A percentile compares a stretch with the other conserved stretches of the same genome.
Evolutionary conservation across 176 grass and related monocot genomes (phyloP).

Genomic region (Otatea glauca): DNA sequence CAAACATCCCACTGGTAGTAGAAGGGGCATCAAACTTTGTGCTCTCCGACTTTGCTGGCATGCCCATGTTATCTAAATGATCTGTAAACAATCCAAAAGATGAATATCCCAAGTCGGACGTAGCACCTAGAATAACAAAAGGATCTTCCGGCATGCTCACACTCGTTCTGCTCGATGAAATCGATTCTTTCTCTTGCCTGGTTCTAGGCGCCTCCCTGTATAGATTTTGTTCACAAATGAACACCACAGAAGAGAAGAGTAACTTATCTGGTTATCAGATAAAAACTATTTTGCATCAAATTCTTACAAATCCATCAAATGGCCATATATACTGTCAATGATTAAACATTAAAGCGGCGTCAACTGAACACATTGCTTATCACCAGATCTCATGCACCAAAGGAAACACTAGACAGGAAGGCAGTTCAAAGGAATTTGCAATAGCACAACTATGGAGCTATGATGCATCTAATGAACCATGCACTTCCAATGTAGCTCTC

Average conservation of each 20-base stretch:
- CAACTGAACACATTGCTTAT: constrained; percentile 3
- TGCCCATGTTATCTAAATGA: constrained; percentile 43
- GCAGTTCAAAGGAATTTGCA: constrained; percentile 1
- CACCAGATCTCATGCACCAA: background rate
- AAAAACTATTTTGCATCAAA: constrained; percentile 16
- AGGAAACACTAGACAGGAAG: background rate
- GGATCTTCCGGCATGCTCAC: constrained; percentile 46
- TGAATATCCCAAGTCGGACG: constrained; percentile 45
- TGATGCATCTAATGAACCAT: background rate
- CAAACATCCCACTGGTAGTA: constrained; percentile 46
- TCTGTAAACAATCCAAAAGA: constrained; percentile 61
- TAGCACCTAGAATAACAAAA: constrained; percentile 63
- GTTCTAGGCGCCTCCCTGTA: constrained; percentile 57
- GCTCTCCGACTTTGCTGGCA: constrained; percentile 34
- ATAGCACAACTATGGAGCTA: background rate
- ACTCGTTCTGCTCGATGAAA: constrained; percentile 40
- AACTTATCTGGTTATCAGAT: constrained; percentile 27
- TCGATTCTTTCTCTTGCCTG: constrained; percentile 40
- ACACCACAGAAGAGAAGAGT: constrained; percentile 18
- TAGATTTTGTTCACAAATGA: constrained; percentile 42
- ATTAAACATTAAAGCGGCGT: constrained; percentile 7
- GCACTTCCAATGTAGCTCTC: background rate
- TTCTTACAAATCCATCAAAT: constrained; percentile 1
- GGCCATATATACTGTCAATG: background rate
- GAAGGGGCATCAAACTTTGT: constrained; percentile 46